phyloP scores from a whole-genome alignment of 148 eudicot species.

The Nepenthes mirabilis region DNA sequence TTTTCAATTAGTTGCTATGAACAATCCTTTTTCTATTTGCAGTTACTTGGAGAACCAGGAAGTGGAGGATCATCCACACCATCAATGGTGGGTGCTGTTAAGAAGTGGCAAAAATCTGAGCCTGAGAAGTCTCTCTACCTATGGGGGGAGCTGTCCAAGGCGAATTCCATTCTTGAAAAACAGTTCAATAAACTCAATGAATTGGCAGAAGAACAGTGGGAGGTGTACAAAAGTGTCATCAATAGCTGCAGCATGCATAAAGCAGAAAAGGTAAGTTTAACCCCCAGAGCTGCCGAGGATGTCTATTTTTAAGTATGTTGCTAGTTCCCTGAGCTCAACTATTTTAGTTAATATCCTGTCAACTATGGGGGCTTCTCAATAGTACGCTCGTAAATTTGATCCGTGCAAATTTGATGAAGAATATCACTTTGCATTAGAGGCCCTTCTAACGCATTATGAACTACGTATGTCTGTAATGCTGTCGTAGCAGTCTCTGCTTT shows the following conservation, averaged over 20 bases:
- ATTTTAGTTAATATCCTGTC: background rate
- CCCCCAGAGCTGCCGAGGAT: background rate
- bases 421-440: no score
- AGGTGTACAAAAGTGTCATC: conserved; percentile 45
- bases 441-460: no score
- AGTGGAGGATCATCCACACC: conserved; percentile 97
- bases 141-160: conserved; percentile 71
- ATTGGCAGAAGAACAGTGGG: conserved; percentile 45
- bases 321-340: no score
- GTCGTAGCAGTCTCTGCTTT: background rate
- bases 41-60: conserved; percentile 98
- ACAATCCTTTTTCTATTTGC: conserved; percentile 9
- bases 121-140: conserved; percentile 56
- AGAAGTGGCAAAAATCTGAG: conserved; percentile 94
- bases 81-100: conserved; percentile 97
- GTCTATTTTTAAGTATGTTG: background rate
- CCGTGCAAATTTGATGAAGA: no score
- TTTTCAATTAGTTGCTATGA: background rate
- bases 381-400: no score
- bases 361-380: no score
- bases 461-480: no score
- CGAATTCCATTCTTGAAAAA: conserved; percentile 56
- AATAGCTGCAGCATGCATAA: conserved; percentile 43
- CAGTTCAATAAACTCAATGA: conserved; percentile 40
- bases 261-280: conserved; percentile 55